phyloP scores from a whole-genome alignment of 495 filamentous ascomycete genomes.

The Penicillium simplicissimum region DNA sequence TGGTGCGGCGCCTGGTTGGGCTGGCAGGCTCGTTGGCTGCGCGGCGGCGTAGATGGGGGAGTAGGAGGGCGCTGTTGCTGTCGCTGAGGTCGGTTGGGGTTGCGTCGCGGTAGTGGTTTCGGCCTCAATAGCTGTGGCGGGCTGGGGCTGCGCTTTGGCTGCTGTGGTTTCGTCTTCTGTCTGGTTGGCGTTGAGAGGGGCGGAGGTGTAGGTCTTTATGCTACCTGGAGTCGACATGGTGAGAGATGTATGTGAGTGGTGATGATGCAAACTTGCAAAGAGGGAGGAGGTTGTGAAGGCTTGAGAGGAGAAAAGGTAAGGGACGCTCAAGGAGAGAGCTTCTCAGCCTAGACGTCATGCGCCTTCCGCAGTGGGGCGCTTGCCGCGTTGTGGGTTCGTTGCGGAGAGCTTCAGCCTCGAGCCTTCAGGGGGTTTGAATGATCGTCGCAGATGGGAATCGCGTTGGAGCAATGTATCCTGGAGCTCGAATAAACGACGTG shows the following conservation, averaged over 20 bases:
- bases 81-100: constrained; percentile 29
- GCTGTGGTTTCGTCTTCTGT: constrained; percentile 23
- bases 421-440: background rate
- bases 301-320: background rate
- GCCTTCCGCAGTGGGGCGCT: constrained; percentile 23
- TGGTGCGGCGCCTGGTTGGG: constrained; percentile 45
- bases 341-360: constrained; percentile 29
- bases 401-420: constrained; percentile 11
- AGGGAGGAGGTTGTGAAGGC: background rate
- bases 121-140: constrained; percentile 41
- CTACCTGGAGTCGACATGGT: constrained; percentile 51
- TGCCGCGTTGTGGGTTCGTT: constrained; percentile 7
- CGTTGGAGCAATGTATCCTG: background rate
- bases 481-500: background rate
- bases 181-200: constrained; percentile 54
- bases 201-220: constrained; percentile 59
- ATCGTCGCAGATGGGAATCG: background rate
- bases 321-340: constrained; percentile 22
- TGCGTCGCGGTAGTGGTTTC: constrained; percentile 19
- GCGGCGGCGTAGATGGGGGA: constrained; percentile 49
- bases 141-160: constrained; percentile 34
- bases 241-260: background rate
- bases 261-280: background rate
- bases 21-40: constrained; percentile 38
- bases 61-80: constrained; percentile 41